Conservation (phyloP, 73 alveolate genomes). For the Paramecium primaurelia region DNA sequence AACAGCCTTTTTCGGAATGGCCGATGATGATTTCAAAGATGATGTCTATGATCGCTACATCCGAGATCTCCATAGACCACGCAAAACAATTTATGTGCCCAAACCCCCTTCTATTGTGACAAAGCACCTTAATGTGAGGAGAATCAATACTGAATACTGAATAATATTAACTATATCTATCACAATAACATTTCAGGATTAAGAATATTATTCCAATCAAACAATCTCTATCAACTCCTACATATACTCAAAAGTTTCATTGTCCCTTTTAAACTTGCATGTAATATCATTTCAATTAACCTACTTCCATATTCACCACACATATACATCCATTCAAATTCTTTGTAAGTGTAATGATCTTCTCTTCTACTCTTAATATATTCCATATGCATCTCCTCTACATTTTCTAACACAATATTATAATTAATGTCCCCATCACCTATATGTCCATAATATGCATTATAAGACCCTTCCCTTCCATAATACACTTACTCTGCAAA, state of each 20-base stretch:
- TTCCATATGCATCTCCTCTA: no score
- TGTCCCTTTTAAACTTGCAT: background rate
- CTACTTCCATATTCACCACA: slow-evolving; percentile 57
- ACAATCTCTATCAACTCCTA: background rate
- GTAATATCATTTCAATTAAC: background rate
- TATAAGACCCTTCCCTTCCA: slow-evolving; percentile 31
- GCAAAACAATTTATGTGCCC: background rate
- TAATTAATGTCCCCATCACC: slow-evolving; percentile 54
- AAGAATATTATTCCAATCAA: slow-evolving; percentile 46
- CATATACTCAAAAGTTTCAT: background rate
- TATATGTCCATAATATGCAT: slow-evolving; percentile 49
- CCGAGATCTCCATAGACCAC: background rate
- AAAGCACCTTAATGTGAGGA: background rate
- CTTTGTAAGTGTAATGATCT: background rate
- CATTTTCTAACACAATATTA: background rate
- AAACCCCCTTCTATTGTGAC: background rate
- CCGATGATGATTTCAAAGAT: slow-evolving; percentile 19
- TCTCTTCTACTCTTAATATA: background rate
- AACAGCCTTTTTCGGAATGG: slow-evolving; percentile 49
- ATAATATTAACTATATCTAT: background rate
- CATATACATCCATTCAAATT: background rate
- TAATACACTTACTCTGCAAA: background rate
- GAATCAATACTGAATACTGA: background rate
- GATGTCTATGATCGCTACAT: slow-evolving; percentile 8
- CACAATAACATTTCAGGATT: slow-evolving; percentile 36